phyloP scores from a whole-genome alignment of 176 grass and related monocot species.

The Triticum urartu region DNA sequence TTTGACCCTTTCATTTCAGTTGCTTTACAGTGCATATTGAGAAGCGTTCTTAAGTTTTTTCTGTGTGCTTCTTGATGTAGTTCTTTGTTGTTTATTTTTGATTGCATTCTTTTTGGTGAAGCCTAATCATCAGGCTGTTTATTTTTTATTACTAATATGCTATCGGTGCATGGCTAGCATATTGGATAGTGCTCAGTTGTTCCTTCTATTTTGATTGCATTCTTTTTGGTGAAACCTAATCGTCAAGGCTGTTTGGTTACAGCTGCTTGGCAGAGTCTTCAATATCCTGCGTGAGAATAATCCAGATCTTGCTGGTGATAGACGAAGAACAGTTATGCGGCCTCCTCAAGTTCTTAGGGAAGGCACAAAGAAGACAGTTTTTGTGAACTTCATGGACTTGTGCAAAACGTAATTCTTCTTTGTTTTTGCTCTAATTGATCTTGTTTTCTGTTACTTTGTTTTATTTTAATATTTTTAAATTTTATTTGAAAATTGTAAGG shows the following conservation, averaged over 20 bases:
- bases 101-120: no score
- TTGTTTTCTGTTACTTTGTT: neutral
- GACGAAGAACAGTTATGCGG: constrained; percentile 95
- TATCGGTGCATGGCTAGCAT: neutral
- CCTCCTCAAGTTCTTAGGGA: constrained; percentile 98
- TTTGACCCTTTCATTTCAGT: neutral
- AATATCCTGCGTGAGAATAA: constrained; percentile 99
- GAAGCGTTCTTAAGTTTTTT: neutral
- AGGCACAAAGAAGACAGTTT: constrained; percentile 99
- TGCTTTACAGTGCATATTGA: neutral
- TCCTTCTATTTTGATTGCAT: neutral
- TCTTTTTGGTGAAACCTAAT: constrained; percentile 25
- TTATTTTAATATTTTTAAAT: neutral
- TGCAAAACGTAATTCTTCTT: constrained; percentile 77
- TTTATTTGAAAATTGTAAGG: neutral
- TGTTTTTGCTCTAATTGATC: neutral
- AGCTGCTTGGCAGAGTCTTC: constrained; percentile 94
- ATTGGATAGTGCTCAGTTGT: neutral
- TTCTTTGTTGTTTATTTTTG: neutral
- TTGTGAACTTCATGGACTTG: constrained; percentile 98
- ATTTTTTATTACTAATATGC: neutral
- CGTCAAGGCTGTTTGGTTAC: constrained; percentile 22
- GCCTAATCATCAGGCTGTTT: no score
- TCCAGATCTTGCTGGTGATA: constrained; percentile 97
- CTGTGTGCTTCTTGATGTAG: constrained; percentile 12